Conservation (phyloP, 768 basidiomycete genomes). For the Podaxis pistillaris region DNA sequence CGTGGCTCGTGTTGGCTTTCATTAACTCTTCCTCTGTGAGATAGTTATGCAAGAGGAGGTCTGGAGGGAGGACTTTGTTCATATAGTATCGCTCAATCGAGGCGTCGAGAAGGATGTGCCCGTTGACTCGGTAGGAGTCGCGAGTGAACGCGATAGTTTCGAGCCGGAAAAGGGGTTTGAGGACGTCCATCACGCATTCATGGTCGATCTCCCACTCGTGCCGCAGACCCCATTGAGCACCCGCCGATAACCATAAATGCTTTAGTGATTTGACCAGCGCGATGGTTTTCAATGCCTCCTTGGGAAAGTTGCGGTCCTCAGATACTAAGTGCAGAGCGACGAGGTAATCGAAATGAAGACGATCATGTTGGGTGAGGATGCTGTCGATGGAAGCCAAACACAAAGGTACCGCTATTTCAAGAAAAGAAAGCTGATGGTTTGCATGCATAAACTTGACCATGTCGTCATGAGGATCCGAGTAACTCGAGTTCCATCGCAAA, state of each 20-base stretch:
- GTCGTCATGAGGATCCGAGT: constrained; percentile 12
- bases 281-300: constrained; percentile 20
- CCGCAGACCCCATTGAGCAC: constrained; percentile 21
- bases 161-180: constrained; percentile 24
- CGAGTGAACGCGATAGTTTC: constrained; percentile 26
- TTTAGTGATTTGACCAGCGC: constrained; percentile 20
- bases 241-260: constrained; percentile 28
- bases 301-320: constrained; percentile 17
- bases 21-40: constrained; percentile 18
- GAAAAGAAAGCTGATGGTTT: constrained; percentile 26
- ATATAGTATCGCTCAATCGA: constrained; percentile 23
- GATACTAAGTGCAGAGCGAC: constrained; percentile 26
- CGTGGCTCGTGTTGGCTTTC: constrained; percentile 9
- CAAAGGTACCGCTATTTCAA: constrained; percentile 20
- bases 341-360: constrained; percentile 18
- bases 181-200: constrained; percentile 16
- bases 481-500: constrained; percentile 21
- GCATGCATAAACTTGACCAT: constrained; percentile 21
- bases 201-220: constrained; percentile 28
- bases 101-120: constrained; percentile 24
- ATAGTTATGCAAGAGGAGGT: constrained; percentile 19
- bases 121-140: constrained; percentile 26
- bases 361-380: constrained; percentile 6
- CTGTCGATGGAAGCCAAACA: constrained; percentile 18
- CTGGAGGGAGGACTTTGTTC: constrained; percentile 22